These are phyloP conservation scores for Pseudocercospora cruenta DNA, from an alignment of 2,329 filamentous ascomycete species.

Conservation along the genomic window DNA sequence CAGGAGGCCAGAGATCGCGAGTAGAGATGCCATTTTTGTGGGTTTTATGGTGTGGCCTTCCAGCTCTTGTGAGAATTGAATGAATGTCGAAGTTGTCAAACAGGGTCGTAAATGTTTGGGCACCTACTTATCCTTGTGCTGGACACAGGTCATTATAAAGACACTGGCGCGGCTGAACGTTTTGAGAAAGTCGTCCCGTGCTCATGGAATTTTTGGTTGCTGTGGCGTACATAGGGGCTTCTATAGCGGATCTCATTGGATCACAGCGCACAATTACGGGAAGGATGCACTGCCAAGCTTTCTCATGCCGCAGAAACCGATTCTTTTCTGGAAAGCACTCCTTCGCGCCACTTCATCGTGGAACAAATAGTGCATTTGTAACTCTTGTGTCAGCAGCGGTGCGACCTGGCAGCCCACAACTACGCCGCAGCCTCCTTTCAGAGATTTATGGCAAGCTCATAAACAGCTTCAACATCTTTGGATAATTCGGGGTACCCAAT, in stretches of 20 bases:
- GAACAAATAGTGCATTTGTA: background rate
- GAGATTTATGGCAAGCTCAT: slow-evolving; percentile 21
- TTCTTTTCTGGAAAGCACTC: background rate
- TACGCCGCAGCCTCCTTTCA: too few species aligned
- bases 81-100: background rate
- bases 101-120: background rate
- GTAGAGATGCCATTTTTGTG: background rate
- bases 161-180: background rate
- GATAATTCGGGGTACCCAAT: slow-evolving; percentile 35
- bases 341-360: background rate
- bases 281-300: slow-evolving; percentile 1
- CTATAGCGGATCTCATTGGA: background rate
- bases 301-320: background rate
- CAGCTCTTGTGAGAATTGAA: background rate
- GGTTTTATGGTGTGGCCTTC: background rate
- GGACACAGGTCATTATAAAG: background rate
- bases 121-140: background rate
- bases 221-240: slow-evolving; percentile 1
- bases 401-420: background rate
- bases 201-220: background rate
- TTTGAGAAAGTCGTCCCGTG: background rate
- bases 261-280: background rate
- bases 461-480: slow-evolving; percentile 33
- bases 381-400: background rate
- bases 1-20: background rate